Percentiles rank a stretch among this genome's conserved stretches.
phyloP scores from a whole-genome alignment of 192 early-diverging fungal species.

The Coemansia sp. region DNA sequence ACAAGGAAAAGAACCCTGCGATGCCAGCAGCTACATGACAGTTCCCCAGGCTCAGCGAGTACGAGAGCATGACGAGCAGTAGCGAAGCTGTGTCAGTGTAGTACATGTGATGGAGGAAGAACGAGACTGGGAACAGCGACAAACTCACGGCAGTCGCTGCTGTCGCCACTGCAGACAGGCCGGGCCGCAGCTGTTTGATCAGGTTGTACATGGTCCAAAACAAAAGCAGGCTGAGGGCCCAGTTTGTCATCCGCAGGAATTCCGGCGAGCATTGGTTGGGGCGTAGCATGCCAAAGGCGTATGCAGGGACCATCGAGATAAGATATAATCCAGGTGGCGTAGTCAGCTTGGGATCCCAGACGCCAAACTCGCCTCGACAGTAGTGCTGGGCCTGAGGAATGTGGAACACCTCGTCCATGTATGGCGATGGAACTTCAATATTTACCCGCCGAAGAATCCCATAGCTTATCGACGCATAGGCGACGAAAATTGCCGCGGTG shows the following conservation, averaged over 20 bases:
- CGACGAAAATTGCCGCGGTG: constrained; percentile 17
- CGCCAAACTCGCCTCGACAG: constrained; percentile 65
- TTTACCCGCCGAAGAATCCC: constrained; percentile 27
- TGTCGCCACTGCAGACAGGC: neutral
- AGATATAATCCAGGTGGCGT: constrained; percentile 96
- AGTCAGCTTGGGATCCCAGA: constrained; percentile 93
- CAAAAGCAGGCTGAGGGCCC: constrained; percentile 60
- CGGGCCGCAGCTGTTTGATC: constrained; percentile 21
- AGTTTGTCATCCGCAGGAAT: constrained; percentile 65
- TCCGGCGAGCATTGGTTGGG: constrained; percentile 31
- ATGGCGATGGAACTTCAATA: constrained; percentile 19
- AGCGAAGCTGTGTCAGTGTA: constrained; percentile 92
- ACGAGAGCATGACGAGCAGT: constrained; percentile 72
- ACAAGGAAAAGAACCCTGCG: constrained; percentile 59
- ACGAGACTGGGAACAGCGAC: constrained; percentile 73
- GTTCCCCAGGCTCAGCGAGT: constrained; percentile 55
- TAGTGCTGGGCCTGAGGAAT: constrained; percentile 87
- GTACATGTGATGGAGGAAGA: constrained; percentile 86
- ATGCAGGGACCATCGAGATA: constrained; percentile 18
- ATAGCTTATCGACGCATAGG: constrained; percentile 27
- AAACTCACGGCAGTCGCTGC: constrained; percentile 53
- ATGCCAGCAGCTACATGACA: constrained; percentile 57
- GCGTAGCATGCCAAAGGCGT: neutral
- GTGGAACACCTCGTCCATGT: constrained; percentile 94
- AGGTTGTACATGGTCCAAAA: constrained; percentile 53